Evolutionary conservation across 2,329 filamentous ascomycete genomes (phyloP).

Genomic region (Botrytis galanthina): DNA sequence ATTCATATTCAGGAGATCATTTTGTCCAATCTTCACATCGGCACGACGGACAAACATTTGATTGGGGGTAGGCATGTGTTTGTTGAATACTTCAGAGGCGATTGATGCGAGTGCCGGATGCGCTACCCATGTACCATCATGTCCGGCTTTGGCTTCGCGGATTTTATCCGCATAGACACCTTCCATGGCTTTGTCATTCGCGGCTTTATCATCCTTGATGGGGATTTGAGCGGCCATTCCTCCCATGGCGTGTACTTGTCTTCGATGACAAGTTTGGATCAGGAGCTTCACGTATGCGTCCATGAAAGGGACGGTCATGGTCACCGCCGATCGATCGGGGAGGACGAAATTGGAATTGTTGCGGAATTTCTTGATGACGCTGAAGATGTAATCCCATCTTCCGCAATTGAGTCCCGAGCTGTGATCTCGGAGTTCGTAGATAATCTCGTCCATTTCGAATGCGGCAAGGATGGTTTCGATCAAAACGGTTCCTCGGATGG

Average conservation of each 20-base stretch:
- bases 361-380: constrained; percentile 98
- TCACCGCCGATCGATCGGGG: constrained; percentile 85
- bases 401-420: constrained; percentile 96
- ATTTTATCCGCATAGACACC: constrained; percentile 93
- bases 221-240: constrained; percentile 99
- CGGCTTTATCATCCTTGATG: constrained; percentile 88
- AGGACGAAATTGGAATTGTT: constrained; percentile 91
- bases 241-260: constrained; percentile 97
- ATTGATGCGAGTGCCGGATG: constrained; percentile 89
- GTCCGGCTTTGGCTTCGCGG: constrained; percentile 88
- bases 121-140: constrained; percentile 96
- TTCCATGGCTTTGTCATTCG: constrained; percentile 94
- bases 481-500: constrained; percentile 89
- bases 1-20: constrained; percentile 97
- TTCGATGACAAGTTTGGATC: constrained; percentile 96
- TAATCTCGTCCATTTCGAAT: constrained; percentile 99
- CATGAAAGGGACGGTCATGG: constrained; percentile 99
- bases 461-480: constrained; percentile 98
- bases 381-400: constrained; percentile 99
- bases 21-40: constrained; percentile 80
- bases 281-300: constrained; percentile 93
- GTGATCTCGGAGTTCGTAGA: constrained; percentile 97
- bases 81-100: constrained; percentile 91
- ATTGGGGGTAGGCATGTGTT: constrained; percentile 98
- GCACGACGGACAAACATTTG: constrained; percentile 89